A percentile compares a stretch with the other conserved stretches of the same genome.
phyloP scores from a whole-genome alignment of 441 rosid species.

The Gossypium gossypioides region DNA sequence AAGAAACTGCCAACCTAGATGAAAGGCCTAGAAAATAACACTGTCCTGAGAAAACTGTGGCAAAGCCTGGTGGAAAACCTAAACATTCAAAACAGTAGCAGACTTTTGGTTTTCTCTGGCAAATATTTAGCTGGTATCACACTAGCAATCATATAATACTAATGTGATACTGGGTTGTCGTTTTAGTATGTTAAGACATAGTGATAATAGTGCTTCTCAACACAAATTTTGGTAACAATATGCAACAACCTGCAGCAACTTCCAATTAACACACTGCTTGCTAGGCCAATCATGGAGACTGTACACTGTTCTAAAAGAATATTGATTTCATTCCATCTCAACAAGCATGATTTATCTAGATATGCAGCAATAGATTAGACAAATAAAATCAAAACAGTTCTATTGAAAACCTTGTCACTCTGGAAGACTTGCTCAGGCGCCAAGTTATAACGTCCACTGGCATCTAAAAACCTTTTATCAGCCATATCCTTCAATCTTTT shows the following conservation, averaged over 20 bases:
- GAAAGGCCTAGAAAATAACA: not conserved
- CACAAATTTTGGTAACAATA: not conserved
- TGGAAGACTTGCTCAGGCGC: conserved; percentile 42
- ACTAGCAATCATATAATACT: not conserved
- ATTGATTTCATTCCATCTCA: not conserved
- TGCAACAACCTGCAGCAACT: not conserved
- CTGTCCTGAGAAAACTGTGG: not conserved
- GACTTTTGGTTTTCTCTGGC: not conserved
- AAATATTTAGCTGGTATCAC: not conserved
- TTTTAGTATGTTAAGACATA: not conserved
- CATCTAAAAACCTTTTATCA: conserved; percentile 73
- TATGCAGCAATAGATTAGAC: not conserved
- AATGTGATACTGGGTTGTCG: not conserved
- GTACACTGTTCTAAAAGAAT: not conserved
- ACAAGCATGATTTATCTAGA: not conserved
- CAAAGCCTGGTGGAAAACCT: not conserved
- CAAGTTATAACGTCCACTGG: conserved; percentile 35
- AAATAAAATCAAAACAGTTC: not conserved
- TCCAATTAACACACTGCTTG: not conserved
- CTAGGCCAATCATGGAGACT: not conserved
- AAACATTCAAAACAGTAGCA: not conserved
- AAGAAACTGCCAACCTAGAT: not conserved
- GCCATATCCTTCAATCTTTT: conserved; percentile 77
- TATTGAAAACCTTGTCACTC: conserved; percentile 50
- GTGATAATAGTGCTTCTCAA: not conserved